Base-by-base conservation (phyloP, 345 rosid species). In the Mangifera indica region DNA sequence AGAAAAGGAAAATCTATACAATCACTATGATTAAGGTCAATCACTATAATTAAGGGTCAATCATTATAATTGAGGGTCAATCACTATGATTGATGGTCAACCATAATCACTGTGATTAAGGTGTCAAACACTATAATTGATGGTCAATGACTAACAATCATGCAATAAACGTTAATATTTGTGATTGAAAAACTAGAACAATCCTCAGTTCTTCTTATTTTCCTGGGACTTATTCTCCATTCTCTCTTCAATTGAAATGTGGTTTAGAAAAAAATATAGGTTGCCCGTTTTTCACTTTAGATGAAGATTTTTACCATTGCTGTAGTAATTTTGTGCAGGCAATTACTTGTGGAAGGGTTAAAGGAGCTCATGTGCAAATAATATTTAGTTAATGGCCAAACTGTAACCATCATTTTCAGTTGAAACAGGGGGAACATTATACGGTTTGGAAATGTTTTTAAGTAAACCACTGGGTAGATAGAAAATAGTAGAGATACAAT, bases 401-500 rank as follows among this genome's bases (percentile, higher is more conserved):
- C 91, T 25, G 83, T 95, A n/a, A 95, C 99, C 3, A 86, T 91
- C 70, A n/a, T 92, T 95, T 74, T 89, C 98, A 0, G 89, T 95
- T 37, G 99, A 98, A 78, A 95, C 99, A 8, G 99, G 96, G 0
- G 99, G 99, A 20, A n/a, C n/a, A n/a, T n/a, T n/a, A n/a, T n/a
- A n/a, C n/a, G n/a, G n/a, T n/a, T n/a, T n/a, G n/a, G n/a, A n/a
- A n/a, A n/a, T n/a, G n/a, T n/a, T n/a, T n/a, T n/a, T n/a, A n/a
- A n/a, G n/a, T n/a, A n/a, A n/a, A n/a, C n/a, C n/a, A n/a, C n/a
- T n/a, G n/a, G n/a, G n/a, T n/a, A n/a, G n/a, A n/a, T n/a, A n/a
- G n/a, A n/a, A n/a, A n/a, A n/a, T n/a, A n/a, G n/a, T n/a, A n/a
- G n/a, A n/a, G n/a, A n/a, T n/a, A n/a, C n/a, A n/a, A n/a, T n/a